phyloP scores from a whole-genome alignment of 148 eudicot species.

The Fagopyrum esculentum region DNA sequence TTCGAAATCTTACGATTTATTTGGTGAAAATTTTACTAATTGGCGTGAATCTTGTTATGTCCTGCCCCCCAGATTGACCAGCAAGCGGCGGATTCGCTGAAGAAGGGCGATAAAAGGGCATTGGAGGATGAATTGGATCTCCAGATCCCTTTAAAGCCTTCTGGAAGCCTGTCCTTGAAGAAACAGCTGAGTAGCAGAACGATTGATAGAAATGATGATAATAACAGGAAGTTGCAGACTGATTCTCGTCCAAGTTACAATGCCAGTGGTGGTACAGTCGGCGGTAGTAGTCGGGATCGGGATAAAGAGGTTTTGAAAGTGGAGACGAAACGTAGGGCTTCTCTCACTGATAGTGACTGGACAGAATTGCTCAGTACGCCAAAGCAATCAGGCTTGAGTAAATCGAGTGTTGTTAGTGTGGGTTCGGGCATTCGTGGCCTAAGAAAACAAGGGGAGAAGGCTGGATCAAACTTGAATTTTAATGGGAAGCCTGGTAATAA shows the following conservation, averaged over 20 bases:
- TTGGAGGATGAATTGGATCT: slow-evolving; percentile 51
- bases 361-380: slow-evolving; percentile 75
- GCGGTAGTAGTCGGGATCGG: slow-evolving; percentile 13
- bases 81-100: slow-evolving; percentile 91
- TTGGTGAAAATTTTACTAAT: not conserved
- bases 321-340: slow-evolving; percentile 25
- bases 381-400: slow-evolving; percentile 22
- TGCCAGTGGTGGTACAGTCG: slow-evolving; percentile 13
- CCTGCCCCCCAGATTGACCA: slow-evolving; percentile 65
- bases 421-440: slow-evolving; percentile 24
- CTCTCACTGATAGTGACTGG: slow-evolving; percentile 77
- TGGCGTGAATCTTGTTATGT: not conserved
- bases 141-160: slow-evolving; percentile 22
- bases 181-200: slow-evolving; percentile 72
- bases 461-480: slow-evolving; percentile 18
- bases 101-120: slow-evolving; percentile 49
- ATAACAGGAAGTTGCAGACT: slow-evolving; percentile 21
- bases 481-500: slow-evolving; percentile 26
- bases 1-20: slow-evolving; percentile 7
- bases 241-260: slow-evolving; percentile 16
- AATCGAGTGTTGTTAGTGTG: slow-evolving; percentile 24
- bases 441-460: slow-evolving; percentile 35
- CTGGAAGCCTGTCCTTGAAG: slow-evolving; percentile 46
- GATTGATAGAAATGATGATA: slow-evolving; percentile 24
- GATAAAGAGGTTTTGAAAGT: slow-evolving; percentile 27